Conservation (phyloP, 345 rosid genomes). For the Erodium maritimum region DNA sequence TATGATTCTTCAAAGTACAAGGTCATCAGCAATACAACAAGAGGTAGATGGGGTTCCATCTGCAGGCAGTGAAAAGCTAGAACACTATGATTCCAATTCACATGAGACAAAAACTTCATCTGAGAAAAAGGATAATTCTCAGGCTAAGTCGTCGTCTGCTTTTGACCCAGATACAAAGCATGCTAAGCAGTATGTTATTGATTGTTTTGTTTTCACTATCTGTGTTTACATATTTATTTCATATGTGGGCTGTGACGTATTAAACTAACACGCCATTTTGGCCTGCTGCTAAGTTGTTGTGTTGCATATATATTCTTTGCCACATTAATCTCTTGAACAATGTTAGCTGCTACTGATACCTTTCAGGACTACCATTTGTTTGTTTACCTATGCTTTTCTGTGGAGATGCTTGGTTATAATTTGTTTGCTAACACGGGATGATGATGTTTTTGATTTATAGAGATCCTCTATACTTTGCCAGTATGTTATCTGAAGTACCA, state of each 20-base stretch:
- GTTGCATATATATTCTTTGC: neutral
- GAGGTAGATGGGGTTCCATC: conserved; percentile 40
- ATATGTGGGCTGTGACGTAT: neutral
- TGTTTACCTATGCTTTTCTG: too few species aligned
- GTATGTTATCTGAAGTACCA: too few species aligned
- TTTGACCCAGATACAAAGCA: neutral
- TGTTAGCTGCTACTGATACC: too few species aligned
- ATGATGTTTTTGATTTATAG: too few species aligned
- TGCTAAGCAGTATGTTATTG: neutral
- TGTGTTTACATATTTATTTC: neutral
- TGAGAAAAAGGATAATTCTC: neutral
- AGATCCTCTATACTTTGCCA: too few species aligned
- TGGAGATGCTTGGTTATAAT: too few species aligned
- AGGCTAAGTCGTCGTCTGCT: neutral
- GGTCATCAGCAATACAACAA: conserved; percentile 29
- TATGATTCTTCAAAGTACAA: conserved; percentile 35
- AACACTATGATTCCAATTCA: conserved; percentile 33
- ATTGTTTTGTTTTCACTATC: neutral
- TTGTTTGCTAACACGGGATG: too few species aligned
- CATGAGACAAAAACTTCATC: conserved; percentile 6
- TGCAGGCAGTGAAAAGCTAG: conserved; percentile 39
- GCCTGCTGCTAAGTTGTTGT: neutral
- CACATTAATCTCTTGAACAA: neutral
- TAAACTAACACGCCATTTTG: neutral
- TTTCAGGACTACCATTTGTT: too few species aligned